Base-by-base conservation (phyloP, 2,329 filamentous ascomycete species). In the Pezicula rhizophila region DNA sequence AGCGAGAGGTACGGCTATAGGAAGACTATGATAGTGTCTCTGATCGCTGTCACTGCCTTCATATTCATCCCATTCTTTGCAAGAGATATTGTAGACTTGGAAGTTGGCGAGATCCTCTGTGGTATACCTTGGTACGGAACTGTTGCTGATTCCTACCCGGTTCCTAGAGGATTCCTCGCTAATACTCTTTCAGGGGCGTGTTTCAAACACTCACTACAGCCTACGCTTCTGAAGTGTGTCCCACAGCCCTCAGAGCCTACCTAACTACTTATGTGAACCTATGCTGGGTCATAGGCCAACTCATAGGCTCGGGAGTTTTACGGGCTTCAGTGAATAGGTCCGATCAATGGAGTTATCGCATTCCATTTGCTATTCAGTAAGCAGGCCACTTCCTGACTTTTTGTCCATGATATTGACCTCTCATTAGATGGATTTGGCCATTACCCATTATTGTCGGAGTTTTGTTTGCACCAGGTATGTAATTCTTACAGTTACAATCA, bases 241-340 rank as follows among this genome's bases (percentile, higher is more conserved):
- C 75, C 3, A 70, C 75, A 14, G 69, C 71, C 17, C 64, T 79
- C 17, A 69, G 75, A 48, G 72, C 71, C 8, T 77, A 77, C 53
- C 62, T 77, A 25, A 77, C 74, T 0, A 75, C 73, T 0, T 78
- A 75, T 47, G 69, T 73, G 52, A 75, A 76, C 57, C 68, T 75
- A 56, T 77, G 75, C 65, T 78, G 74, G 73, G 74, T 57, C 18
- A 56, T 75, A 4, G 72, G 73, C n/a, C 72, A 75, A 52, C 54
- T 75, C 25, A 71, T 75, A 45, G 70, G 68, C 15, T 66, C 73
- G 28, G 72, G 71, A 5, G 70, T 74, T 6, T 69, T 75, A 42
- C 68, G 66, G 52, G 58, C 64, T 10, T 68, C 73, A 62, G 55
- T 74, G 25, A 57, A 60, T 33, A 62, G 70, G 15, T 39, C 62